Conservation (phyloP, 768 basidiomycete species). For the Leccinum aurantiacum region DNA sequence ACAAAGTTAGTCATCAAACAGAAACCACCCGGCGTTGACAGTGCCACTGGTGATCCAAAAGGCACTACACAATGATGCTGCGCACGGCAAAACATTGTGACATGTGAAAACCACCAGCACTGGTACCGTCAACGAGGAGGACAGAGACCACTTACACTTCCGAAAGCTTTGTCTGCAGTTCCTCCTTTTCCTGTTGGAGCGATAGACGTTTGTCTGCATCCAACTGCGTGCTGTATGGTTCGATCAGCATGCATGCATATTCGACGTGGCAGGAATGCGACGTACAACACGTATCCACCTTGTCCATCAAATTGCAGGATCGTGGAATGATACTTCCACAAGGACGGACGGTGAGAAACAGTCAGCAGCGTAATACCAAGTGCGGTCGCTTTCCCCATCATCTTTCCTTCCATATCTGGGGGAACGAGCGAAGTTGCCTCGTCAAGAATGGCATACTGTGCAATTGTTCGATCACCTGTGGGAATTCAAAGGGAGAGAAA, state of each 20-base stretch:
- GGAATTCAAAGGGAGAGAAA: constrained; percentile 2
- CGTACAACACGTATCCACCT: constrained; percentile 94
- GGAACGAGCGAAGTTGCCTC: constrained; percentile 96
- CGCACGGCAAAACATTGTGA: neutral
- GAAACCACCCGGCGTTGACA: neutral
- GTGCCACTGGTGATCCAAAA: neutral
- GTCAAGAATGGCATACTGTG: constrained; percentile 91
- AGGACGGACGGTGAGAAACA: constrained; percentile 90
- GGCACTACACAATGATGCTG: neutral
- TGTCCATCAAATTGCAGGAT: constrained; percentile 93
- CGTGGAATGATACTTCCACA: constrained; percentile 90
- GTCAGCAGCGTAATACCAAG: constrained; percentile 91
- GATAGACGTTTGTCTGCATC: constrained; percentile 88
- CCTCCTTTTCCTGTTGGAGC: constrained; percentile 93
- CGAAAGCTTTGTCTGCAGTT: constrained; percentile 76
- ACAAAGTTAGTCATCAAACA: neutral
- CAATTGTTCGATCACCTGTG: constrained; percentile 4
- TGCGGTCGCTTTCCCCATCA: constrained; percentile 90
- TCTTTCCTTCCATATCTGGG: constrained; percentile 85
- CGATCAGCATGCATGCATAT: neutral
- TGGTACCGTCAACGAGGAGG: neutral
- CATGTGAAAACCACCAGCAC: neutral
- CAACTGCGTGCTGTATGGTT: constrained; percentile 65
- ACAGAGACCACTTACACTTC: constrained; percentile 67
- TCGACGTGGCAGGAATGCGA: constrained; percentile 14